These are phyloP conservation scores for Isatis tinctoria DNA, from an alignment of 345 rosid species.

Conservation along the genomic window DNA sequence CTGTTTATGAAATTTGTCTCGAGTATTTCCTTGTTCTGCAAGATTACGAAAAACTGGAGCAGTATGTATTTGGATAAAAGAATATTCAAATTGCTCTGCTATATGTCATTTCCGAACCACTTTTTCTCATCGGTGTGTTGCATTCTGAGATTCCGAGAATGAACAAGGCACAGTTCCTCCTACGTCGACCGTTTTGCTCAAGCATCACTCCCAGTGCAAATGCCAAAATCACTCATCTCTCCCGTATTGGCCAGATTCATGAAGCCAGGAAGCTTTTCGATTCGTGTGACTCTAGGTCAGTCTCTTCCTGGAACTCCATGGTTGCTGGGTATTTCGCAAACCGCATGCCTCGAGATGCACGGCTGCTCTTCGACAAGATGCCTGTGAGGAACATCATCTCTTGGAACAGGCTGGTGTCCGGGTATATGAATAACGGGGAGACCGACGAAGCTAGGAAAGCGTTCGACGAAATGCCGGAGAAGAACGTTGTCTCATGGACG, in stretches of 20 bases:
- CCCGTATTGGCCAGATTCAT: slow-evolving; percentile 44
- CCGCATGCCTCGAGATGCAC: slow-evolving; percentile 47
- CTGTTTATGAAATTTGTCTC: neutral
- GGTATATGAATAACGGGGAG: neutral
- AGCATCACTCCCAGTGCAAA: no score
- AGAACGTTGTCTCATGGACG: no score
- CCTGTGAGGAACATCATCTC: slow-evolving; percentile 57
- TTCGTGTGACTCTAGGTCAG: neutral
- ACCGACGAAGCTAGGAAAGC: slow-evolving; percentile 21
- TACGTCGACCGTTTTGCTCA: slow-evolving; percentile 34
- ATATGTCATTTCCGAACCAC: neutral
- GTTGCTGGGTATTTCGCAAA: slow-evolving; percentile 52
- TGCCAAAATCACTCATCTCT: no score
- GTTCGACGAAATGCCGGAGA: slow-evolving; percentile 29
- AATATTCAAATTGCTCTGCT: neutral
- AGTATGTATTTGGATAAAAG: neutral
- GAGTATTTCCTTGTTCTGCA: neutral
- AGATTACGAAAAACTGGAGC: neutral
- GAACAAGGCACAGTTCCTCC: slow-evolving; percentile 27
- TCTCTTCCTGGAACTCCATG: slow-evolving; percentile 67
- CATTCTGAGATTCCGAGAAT: slow-evolving; percentile 19
- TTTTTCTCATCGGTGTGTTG: neutral
- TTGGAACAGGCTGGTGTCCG: neutral
- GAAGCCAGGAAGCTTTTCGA: slow-evolving; percentile 57
- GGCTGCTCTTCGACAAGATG: slow-evolving; percentile 49